These are phyloP conservation scores for Pseudozyma thailandica DNA, from an alignment of 1,284 basidiomycete species.

Conservation along the genomic window DNA sequence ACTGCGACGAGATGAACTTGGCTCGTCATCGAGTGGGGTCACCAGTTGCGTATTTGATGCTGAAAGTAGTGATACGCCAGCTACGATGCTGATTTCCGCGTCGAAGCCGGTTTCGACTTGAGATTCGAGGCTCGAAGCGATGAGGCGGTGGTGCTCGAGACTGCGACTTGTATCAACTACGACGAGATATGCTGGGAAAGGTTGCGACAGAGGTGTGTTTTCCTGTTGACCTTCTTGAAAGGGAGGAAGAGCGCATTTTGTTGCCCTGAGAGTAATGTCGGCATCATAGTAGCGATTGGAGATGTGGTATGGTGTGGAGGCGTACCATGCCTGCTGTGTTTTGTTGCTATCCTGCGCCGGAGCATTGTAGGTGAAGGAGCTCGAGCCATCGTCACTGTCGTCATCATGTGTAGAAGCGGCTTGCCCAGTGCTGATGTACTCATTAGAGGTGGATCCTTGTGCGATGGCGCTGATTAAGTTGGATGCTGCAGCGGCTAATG, in stretches of 20 bases:
- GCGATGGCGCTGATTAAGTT: constrained; percentile 42
- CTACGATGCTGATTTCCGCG: constrained; percentile 41
- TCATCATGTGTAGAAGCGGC: neutral
- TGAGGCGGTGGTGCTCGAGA: constrained; percentile 21
- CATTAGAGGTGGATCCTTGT: constrained; percentile 16
- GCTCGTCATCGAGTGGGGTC: constrained; percentile 18
- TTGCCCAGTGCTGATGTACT: neutral
- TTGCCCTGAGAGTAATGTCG: constrained; percentile 46
- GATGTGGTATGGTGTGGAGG: constrained; percentile 47
- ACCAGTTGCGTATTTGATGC: constrained; percentile 11
- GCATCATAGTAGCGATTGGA: constrained; percentile 59
- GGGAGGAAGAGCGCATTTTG: constrained; percentile 9
- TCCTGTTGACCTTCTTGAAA: neutral
- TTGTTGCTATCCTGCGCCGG: neutral
- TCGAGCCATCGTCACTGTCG: constrained; percentile 28
- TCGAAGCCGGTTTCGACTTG: constrained; percentile 24
- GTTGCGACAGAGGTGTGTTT: constrained; percentile 5
- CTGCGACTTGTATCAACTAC: constrained; percentile 34
- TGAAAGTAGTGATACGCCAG: constrained; percentile 24
- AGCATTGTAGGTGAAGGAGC: constrained; percentile 38
- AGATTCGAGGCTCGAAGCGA: constrained; percentile 19
- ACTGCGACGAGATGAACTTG: neutral
- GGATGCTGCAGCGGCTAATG: constrained; percentile 26
- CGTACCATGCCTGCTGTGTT: constrained; percentile 13
- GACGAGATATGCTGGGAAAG: constrained; percentile 34